Percentiles rank a stretch among this genome's conserved stretches.
Conservation (phyloP, 2,329 filamentous ascomycete species). For the Botryosphaeria dothidea region DNA sequence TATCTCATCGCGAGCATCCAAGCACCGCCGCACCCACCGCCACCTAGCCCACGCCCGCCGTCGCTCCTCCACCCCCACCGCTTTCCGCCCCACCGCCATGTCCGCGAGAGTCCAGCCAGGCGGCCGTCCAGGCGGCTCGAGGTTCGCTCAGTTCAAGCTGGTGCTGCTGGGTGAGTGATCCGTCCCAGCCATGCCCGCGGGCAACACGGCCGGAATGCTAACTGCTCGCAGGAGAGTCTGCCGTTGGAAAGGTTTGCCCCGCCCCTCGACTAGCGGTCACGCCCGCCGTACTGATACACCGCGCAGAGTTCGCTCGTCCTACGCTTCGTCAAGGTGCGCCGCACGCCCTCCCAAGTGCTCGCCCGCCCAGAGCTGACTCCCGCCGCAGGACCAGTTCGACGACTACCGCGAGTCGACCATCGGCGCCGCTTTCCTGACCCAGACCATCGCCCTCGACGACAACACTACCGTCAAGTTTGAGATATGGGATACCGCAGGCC, state of each 20-base stretch:
- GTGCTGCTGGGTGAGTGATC: constrained; percentile 80
- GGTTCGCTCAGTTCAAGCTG: constrained; percentile 99
- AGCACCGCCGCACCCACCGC: not conserved
- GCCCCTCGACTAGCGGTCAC: constrained; percentile 21
- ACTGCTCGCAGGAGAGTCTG: constrained; percentile 77
- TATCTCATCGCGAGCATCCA: constrained; percentile 10
- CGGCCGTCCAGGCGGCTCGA: constrained; percentile 63
- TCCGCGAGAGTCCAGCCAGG: constrained; percentile 79
- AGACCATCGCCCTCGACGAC: constrained; percentile 97
- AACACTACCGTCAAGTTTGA: constrained; percentile 99
- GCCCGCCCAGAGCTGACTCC: not conserved
- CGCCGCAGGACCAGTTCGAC: constrained; percentile 90
- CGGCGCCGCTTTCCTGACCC: constrained; percentile 96
- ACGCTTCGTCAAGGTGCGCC: constrained; percentile 88
- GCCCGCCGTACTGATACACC: constrained; percentile 29
- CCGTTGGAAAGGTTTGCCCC: constrained; percentile 85
- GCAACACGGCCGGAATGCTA: constrained; percentile 22
- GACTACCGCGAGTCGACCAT: constrained; percentile 97
- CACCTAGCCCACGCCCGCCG: constrained; percentile 12
- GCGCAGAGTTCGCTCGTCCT: constrained; percentile 90
- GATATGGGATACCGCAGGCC: constrained; percentile 98
- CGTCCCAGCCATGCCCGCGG: constrained; percentile 4
- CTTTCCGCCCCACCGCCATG: constrained; percentile 56
- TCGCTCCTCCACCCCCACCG: constrained; percentile 24
- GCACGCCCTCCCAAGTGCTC: not conserved